These are phyloP conservation scores for Neonothopanus nambi DNA, from an alignment of 1,284 basidiomycete species.

Conservation along the genomic window DNA sequence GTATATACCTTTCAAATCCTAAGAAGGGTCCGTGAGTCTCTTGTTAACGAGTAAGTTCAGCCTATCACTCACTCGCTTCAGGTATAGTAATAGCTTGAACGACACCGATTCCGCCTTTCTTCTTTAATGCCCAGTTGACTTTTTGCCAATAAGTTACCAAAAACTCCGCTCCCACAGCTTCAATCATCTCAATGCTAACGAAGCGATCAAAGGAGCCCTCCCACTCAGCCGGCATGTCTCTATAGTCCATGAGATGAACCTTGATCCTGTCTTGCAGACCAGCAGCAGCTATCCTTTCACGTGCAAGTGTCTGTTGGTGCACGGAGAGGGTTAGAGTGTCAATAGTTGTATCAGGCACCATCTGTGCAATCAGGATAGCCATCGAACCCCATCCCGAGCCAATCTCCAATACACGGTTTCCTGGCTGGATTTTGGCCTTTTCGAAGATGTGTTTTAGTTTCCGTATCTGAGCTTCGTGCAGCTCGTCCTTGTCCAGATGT, in stretches of 20 bases:
- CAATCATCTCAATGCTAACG: conserved; percentile 81
- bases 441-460: conserved; percentile 60
- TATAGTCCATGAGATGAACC: conserved; percentile 80
- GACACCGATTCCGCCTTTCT: conserved; percentile 61
- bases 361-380: conserved; percentile 62
- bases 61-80: conserved; percentile 56
- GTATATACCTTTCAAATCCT: conserved; percentile 60
- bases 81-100: conserved; percentile 83
- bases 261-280: conserved; percentile 56
- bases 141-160: conserved; percentile 65
- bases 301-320: conserved; percentile 68
- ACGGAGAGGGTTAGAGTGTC: conserved; percentile 78
- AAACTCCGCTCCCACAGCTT: conserved; percentile 73
- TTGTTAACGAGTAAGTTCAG: neutral
- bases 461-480: conserved; percentile 68
- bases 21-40: neutral
- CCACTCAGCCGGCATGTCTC: conserved; percentile 65
- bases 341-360: conserved; percentile 56
- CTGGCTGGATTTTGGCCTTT: conserved; percentile 54
- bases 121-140: conserved; percentile 73
- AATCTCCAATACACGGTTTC: conserved; percentile 75
- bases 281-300: conserved; percentile 54
- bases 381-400: conserved; percentile 83
- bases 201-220: conserved; percentile 67
- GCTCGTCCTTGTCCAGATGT: conserved; percentile 41